These are phyloP conservation scores for Ophiobolus disseminans DNA, from an alignment of 2,329 filamentous ascomycete species.

Conservation along the genomic window DNA sequence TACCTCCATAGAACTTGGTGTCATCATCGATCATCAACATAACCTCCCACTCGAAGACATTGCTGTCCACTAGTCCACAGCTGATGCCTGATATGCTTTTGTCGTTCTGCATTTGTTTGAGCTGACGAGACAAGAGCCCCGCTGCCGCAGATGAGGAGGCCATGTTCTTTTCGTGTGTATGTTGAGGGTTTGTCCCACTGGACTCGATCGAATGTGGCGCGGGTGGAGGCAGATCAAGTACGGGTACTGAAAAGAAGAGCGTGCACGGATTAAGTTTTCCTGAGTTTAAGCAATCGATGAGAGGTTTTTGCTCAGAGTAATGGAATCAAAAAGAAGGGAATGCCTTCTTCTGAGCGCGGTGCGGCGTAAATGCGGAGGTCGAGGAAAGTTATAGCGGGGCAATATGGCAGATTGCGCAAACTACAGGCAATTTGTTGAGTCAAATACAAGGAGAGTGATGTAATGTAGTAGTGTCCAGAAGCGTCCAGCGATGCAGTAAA, in stretches of 20 bases:
- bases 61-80: constrained; percentile 83
- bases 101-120: constrained; percentile 91
- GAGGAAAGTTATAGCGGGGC: constrained; percentile 26
- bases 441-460: not conserved
- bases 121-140: constrained; percentile 79
- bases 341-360: too few relatives aligned
- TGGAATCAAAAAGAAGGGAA: too few relatives aligned
- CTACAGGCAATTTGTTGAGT: not conserved
- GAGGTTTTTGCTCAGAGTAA: too few relatives aligned
- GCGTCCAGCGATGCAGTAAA: constrained; percentile 11
- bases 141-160: constrained; percentile 63
- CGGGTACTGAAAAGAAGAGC: not conserved
- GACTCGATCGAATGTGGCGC: constrained; percentile 9
- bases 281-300: too few relatives aligned
- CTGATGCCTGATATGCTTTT: constrained; percentile 95
- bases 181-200: not conserved
- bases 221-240: too few relatives aligned
- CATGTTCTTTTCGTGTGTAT: constrained; percentile 30
- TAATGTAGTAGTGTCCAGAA: constrained; percentile 10
- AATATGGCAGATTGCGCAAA: constrained; percentile 26
- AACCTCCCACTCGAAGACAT: constrained; percentile 97
- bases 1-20: constrained; percentile 91
- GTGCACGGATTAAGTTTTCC: not conserved
- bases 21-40: constrained; percentile 99
- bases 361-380: constrained; percentile 18